These are phyloP conservation scores for Prunella vulgaris DNA, from an alignment of 257 asterid genomes.

Conservation along the genomic window DNA sequence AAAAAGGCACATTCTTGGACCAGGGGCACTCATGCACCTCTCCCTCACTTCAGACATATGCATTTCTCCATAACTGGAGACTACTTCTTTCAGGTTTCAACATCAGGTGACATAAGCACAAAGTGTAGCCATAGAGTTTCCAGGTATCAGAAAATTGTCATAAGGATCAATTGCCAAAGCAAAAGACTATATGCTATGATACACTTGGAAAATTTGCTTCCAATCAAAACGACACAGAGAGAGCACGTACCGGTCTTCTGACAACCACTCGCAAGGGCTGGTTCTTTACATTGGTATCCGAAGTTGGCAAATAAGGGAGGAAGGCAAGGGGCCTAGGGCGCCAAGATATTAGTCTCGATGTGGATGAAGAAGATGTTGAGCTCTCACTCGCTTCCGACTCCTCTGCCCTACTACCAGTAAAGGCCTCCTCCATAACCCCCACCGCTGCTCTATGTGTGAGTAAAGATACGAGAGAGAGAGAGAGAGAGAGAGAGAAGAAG, in stretches of 20 bases:
- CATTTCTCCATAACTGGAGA: slow-evolving; percentile 9
- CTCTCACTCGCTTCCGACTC: slow-evolving; percentile 37
- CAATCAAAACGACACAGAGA: slow-evolving; percentile 7
- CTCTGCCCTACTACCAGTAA: slow-evolving; percentile 33
- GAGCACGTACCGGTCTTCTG: slow-evolving; percentile 77
- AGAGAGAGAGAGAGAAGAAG: not conserved
- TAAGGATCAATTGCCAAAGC: not conserved
- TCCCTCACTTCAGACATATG: not conserved
- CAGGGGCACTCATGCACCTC: too few species aligned
- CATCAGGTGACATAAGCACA: slow-evolving; percentile 6
- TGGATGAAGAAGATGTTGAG: slow-evolving; percentile 43
- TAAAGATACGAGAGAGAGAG: slow-evolving; percentile 3
- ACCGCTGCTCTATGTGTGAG: slow-evolving; percentile 13
- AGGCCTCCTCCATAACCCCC: slow-evolving; percentile 62
- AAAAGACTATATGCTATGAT: not conserved
- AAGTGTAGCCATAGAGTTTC: not conserved
- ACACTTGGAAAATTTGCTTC: slow-evolving; percentile 9
- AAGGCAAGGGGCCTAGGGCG: slow-evolving; percentile 69
- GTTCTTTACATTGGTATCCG: slow-evolving; percentile 43
- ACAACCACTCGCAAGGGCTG: slow-evolving; percentile 61
- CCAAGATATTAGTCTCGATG: slow-evolving; percentile 51
- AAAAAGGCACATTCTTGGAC: not conserved
- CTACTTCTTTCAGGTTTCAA: slow-evolving; percentile 5
- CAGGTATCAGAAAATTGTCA: not conserved
- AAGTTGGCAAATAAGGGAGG: slow-evolving; percentile 44